Evolutionary conservation across 768 basidiomycete genomes (phyloP).

Genomic region (Panaeolus papilionaceus): DNA sequence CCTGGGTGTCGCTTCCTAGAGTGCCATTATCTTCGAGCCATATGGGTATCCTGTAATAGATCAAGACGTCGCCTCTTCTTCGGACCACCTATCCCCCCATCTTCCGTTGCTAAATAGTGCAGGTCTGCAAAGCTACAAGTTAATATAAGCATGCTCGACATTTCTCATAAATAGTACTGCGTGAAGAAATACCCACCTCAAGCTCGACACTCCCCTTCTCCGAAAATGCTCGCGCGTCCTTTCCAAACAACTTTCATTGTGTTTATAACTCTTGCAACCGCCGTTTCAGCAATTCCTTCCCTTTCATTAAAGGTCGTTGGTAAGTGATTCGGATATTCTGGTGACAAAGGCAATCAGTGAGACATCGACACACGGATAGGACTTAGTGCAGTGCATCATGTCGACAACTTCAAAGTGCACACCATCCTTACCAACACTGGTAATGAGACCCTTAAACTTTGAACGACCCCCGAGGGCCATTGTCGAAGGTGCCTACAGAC

Average conservation of each 20-base stretch:
- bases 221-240: not conserved
- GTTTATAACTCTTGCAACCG: not conserved
- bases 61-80: too few relatives aligned
- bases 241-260: not conserved
- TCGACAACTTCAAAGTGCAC: conserved; percentile 44
- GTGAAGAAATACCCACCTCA: not conserved
- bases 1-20: too few relatives aligned
- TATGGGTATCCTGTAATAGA: too few relatives aligned
- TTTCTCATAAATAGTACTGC: not conserved
- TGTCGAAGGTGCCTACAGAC: conserved; percentile 35
- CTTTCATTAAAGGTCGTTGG: conserved; percentile 7
- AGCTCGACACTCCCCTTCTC: not conserved
- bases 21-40: too few relatives aligned
- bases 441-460: conserved; percentile 46
- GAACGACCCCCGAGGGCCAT: conserved; percentile 43
- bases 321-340: not conserved
- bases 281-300: not conserved
- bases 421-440: conserved; percentile 48
- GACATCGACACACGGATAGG: not conserved
- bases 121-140: too few relatives aligned
- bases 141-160: not conserved
- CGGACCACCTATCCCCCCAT: too few relatives aligned
- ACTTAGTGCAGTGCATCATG: conserved; percentile 13
- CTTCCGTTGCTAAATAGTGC: too few relatives aligned
- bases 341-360: not conserved